Conservation (phyloP, 495 filamentous ascomycete species). For the Podospora appendiculata region DNA sequence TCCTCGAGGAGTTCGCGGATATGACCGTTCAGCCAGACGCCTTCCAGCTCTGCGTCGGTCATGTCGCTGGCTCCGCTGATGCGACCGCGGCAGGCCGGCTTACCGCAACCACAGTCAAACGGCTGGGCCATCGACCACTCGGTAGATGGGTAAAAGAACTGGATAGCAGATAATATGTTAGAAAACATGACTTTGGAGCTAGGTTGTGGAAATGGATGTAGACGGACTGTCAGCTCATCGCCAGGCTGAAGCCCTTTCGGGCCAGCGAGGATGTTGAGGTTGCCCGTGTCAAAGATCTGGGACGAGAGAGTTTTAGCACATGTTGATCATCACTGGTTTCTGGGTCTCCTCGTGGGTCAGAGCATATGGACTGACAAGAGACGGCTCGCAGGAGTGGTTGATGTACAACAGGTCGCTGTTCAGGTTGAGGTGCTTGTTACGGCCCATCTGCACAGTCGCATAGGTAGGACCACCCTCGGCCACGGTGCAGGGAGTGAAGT, state of each 20-base stretch:
- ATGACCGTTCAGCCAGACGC: conserved; percentile 47
- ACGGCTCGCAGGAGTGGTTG: conserved; percentile 67
- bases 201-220: not conserved
- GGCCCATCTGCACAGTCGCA: conserved; percentile 59
- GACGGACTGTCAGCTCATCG: conserved; percentile 53
- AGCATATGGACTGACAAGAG: conserved; percentile 37
- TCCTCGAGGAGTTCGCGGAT: conserved; percentile 44
- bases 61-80: conserved; percentile 51
- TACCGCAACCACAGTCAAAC: conserved; percentile 59
- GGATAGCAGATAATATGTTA: not conserved
- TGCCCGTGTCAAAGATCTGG: conserved; percentile 58
- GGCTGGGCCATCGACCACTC: conserved; percentile 72
- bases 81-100: conserved; percentile 38
- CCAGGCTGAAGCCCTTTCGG: conserved; percentile 48
- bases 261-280: conserved; percentile 54
- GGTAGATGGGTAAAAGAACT: conserved; percentile 71
- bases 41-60: conserved; percentile 33
- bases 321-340: not conserved
- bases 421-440: conserved; percentile 57
- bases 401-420: conserved; percentile 70
- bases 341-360: not conserved
- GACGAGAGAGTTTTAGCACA: not conserved
- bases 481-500: conserved; percentile 46
- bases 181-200: not conserved
- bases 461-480: conserved; percentile 49